These are phyloP conservation scores for Claviceps sp. DNA, from an alignment of 2,329 filamentous ascomycete species.

Conservation along the genomic window DNA sequence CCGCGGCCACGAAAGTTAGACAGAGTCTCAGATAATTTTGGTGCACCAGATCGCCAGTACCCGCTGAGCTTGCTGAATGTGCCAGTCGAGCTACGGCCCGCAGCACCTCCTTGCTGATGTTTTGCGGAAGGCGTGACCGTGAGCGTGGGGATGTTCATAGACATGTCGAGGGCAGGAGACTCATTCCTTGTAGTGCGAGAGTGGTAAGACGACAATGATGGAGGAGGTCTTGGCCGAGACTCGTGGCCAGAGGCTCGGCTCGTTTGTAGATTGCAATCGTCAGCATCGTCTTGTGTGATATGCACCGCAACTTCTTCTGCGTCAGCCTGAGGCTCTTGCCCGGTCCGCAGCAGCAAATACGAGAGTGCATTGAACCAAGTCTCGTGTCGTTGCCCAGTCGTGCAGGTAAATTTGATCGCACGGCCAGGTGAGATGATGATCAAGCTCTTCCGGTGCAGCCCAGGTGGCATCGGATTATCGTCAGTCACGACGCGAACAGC, in stretches of 20 bases:
- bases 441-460: slow-evolving; percentile 86
- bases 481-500: slow-evolving; percentile 84
- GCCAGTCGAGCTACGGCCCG: slow-evolving; percentile 23
- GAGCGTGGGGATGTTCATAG: slow-evolving; percentile 42
- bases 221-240: slow-evolving; percentile 39
- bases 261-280: slow-evolving; percentile 69
- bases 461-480: slow-evolving; percentile 89
- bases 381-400: slow-evolving; percentile 87
- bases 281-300: slow-evolving; percentile 48
- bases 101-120: slow-evolving; percentile 16
- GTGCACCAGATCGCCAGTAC: slow-evolving; percentile 39
- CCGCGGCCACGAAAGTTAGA: slow-evolving; percentile 41
- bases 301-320: slow-evolving; percentile 44
- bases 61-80: slow-evolving; percentile 47
- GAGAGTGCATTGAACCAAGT: slow-evolving; percentile 97
- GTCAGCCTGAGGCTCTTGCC: slow-evolving; percentile 47
- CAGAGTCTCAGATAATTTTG: slow-evolving; percentile 33
- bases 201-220: slow-evolving; percentile 68
- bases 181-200: slow-evolving; percentile 57
- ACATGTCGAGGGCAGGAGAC: slow-evolving; percentile 39
- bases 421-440: slow-evolving; percentile 81
- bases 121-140: slow-evolving; percentile 40
- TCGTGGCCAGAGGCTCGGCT: slow-evolving; percentile 19
- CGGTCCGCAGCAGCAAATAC: slow-evolving; percentile 73
- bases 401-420: slow-evolving; percentile 84